phyloP scores from a whole-genome alignment of 23 red algal genomes.

The Agarophyton chilense region DNA sequence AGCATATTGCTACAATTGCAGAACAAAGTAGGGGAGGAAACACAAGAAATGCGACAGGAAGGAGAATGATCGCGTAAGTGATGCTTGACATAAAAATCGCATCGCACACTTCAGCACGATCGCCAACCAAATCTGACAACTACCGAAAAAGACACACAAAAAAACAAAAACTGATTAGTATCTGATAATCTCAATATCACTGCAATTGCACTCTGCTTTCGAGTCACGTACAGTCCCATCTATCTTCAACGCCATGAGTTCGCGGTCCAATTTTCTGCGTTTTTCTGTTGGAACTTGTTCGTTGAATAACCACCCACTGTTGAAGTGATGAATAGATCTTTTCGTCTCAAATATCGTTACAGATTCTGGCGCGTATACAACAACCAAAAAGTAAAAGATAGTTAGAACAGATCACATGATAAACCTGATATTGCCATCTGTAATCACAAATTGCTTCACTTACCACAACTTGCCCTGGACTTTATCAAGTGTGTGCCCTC shows the following conservation, averaged over 20 bases:
- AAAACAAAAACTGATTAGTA: too few species aligned
- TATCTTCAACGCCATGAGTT: slow-evolving; percentile 30
- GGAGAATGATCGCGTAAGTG: background rate
- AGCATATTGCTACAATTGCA: background rate
- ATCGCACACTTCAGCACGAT: background rate
- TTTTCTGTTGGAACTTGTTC: background rate
- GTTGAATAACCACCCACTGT: slow-evolving; percentile 57
- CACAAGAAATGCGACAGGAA: slow-evolving; percentile 5
- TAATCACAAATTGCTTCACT: background rate
- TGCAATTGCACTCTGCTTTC: background rate
- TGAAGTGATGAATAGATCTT: slow-evolving; percentile 38
- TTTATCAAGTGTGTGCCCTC: slow-evolving; percentile 19
- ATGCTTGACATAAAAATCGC: background rate
- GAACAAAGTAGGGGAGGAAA: background rate
- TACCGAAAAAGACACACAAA: too few species aligned
- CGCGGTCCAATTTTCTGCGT: slow-evolving; percentile 14
- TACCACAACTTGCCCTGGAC: background rate
- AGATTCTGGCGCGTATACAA: slow-evolving; percentile 6
- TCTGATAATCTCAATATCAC: too few species aligned
- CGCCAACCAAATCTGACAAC: background rate
- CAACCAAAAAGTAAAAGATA: too few species aligned
- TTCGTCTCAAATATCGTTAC: slow-evolving; percentile 40
- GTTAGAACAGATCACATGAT: too few species aligned
- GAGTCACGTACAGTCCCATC: slow-evolving; percentile 20
- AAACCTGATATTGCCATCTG: too few species aligned